Evolutionary conservation across 1,284 basidiomycete species (phyloP).

Genomic region (Mrakiaceae sp.): DNA sequence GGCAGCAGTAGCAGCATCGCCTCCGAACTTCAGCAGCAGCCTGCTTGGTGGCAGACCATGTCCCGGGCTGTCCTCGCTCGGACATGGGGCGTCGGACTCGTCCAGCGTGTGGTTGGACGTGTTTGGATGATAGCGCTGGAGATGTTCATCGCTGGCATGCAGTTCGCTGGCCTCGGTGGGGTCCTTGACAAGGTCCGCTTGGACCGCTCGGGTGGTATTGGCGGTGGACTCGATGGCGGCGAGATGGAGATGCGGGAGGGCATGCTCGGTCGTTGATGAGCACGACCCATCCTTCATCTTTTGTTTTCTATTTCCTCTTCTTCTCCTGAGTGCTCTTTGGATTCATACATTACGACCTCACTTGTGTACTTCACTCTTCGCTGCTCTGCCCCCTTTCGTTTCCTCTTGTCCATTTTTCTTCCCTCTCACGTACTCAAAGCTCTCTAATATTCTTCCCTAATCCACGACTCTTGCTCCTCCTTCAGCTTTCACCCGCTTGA

Average conservation of each 20-base stretch:
- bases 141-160: no score
- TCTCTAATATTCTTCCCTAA: no score
- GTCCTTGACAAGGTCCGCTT: not conserved
- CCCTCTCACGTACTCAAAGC: not conserved
- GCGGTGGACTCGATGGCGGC: not conserved
- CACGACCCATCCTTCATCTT: not conserved
- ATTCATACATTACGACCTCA: not conserved
- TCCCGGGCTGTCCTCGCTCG: not conserved
- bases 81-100: not conserved
- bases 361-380: not conserved
- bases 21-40: not conserved
- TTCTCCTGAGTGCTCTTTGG: not conserved
- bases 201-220: not conserved
- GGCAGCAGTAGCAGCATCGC: not conserved
- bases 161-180: not conserved
- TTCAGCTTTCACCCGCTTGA: no score
- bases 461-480: no score
- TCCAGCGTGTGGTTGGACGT: not conserved
- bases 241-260: constrained; percentile 9
- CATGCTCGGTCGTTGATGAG: not conserved
- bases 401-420: not conserved
- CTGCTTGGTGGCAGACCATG: not conserved
- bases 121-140: not conserved
- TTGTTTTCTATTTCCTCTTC: not conserved
- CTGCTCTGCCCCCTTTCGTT: not conserved